Percentiles rank a stretch among this genome's conserved stretches.
Evolutionary conservation across 1,284 basidiomycete species (phyloP).

Genomic region (Tremellales sp.): DNA sequence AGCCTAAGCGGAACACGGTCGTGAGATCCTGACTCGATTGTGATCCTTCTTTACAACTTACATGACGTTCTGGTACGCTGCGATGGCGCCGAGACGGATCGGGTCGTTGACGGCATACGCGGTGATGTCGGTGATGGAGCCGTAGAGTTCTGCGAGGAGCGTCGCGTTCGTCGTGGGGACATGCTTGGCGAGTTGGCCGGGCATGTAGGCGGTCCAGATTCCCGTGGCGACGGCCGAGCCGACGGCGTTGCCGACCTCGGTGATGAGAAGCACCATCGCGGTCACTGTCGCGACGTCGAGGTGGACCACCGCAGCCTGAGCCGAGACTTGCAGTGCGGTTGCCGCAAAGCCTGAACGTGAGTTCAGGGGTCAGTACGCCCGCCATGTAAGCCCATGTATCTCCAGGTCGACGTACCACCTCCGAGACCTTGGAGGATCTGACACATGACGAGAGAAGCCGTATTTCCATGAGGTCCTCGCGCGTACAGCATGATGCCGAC

Average conservation of each 20-base stretch:
- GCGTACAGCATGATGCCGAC: conserved; percentile 70
- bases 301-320: conserved; percentile 73
- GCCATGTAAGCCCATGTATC: too few species aligned
- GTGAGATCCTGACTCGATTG: too few species aligned
- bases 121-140: conserved; percentile 55
- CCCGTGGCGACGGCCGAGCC: conserved; percentile 51
- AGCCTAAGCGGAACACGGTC: conserved; percentile 14
- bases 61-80: conserved; percentile 47
- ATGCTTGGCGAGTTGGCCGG: conserved; percentile 55
- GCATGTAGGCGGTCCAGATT: conserved; percentile 48
- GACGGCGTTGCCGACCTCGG: conserved; percentile 55
- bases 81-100: conserved; percentile 59
- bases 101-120: conserved; percentile 55
- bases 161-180: conserved; percentile 50
- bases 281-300: conserved; percentile 75
- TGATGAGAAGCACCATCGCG: conserved; percentile 67
- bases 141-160: conserved; percentile 51
- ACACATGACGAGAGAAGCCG: conserved; percentile 54
- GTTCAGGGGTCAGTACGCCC: too few species aligned
- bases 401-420: too few species aligned
- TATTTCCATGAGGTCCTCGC: conserved; percentile 58
- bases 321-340: conserved; percentile 65
- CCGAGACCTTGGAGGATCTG: conserved; percentile 50
- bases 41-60: too few species aligned
- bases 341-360: conserved; percentile 75